Conservation (phyloP, 192 early-diverging fungal species). For the Coemansia sp. region DNA sequence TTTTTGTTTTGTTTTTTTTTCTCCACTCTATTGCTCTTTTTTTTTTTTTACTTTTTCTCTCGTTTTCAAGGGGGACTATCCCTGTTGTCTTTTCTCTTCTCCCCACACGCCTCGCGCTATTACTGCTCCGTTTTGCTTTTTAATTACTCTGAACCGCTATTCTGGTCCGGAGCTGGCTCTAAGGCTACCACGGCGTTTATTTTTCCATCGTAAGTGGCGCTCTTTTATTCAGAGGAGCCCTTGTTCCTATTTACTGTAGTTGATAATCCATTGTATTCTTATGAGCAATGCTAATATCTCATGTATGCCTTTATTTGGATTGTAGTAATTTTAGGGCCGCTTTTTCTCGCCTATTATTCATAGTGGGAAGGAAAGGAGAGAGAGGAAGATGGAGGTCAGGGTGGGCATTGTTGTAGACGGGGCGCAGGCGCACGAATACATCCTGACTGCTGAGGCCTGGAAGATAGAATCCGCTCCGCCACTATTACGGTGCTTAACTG, state of each 20-base stretch:
- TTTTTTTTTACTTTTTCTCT: neutral
- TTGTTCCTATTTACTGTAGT: neutral
- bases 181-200: neutral
- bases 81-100: neutral
- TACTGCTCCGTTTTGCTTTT: too few species aligned
- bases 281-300: constrained; percentile 3
- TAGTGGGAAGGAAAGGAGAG: neutral
- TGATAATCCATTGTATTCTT: neutral
- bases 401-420: constrained; percentile 14
- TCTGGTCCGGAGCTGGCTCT: constrained; percentile 1
- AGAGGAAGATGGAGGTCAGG: neutral
- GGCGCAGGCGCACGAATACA: constrained; percentile 24
- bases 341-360: neutral
- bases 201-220: neutral
- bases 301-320: neutral
- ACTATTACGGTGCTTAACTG: constrained; percentile 13
- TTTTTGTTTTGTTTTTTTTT: neutral
- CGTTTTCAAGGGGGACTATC: neutral
- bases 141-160: neutral
- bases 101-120: neutral
- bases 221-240: neutral
- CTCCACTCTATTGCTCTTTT: neutral
- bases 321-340: constrained; percentile 4
- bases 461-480: constrained; percentile 9
- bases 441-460: constrained; percentile 4